A percentile compares a stretch with the other conserved stretches of the same genome.
phyloP scores from a whole-genome alignment of 441 rosid species.

The Populus trichocarpa region DNA sequence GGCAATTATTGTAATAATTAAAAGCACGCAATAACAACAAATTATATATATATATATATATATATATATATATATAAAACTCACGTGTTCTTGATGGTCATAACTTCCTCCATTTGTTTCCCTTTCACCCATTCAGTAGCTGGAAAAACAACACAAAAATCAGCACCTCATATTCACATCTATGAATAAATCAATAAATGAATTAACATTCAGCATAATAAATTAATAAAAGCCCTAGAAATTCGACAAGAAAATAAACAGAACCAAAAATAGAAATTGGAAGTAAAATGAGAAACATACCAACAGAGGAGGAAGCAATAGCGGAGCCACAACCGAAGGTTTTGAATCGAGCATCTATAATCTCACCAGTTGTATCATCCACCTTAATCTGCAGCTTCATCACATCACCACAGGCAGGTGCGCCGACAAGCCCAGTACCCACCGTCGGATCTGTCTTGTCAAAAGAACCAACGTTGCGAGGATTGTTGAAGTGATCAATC shows the following conservation, averaged over 20 bases:
- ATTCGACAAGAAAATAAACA: background rate
- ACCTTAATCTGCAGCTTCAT: slow-evolving; percentile 97
- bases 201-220: background rate
- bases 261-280: slow-evolving; percentile 8
- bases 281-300: slow-evolving; percentile 23
- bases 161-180: background rate
- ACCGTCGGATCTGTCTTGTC: slow-evolving; percentile 83
- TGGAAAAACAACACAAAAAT: slow-evolving; percentile 25
- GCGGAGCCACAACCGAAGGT: slow-evolving; percentile 98
- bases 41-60: background rate
- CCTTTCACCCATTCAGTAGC: slow-evolving; percentile 99
- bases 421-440: slow-evolving; percentile 96
- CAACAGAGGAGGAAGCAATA: slow-evolving; percentile 91
- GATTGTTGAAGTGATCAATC: slow-evolving; percentile 89
- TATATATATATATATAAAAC: slow-evolving; percentile 13
- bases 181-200: background rate
- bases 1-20: background rate
- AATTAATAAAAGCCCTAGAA: background rate
- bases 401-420: slow-evolving; percentile 96
- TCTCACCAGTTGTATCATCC: slow-evolving; percentile 78
- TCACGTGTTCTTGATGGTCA: slow-evolving; percentile 90
- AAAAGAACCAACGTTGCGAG: slow-evolving; percentile 86
- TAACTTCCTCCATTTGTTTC: slow-evolving; percentile 77
- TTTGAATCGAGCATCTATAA: slow-evolving; percentile 88
- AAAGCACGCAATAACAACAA: background rate